Evolutionary conservation across 2,329 filamentous ascomycete species (phyloP), one percentile per base, ranked within the genome.

Genomic region (Ophiocordyceps camponoti-rufipedis): DNA sequence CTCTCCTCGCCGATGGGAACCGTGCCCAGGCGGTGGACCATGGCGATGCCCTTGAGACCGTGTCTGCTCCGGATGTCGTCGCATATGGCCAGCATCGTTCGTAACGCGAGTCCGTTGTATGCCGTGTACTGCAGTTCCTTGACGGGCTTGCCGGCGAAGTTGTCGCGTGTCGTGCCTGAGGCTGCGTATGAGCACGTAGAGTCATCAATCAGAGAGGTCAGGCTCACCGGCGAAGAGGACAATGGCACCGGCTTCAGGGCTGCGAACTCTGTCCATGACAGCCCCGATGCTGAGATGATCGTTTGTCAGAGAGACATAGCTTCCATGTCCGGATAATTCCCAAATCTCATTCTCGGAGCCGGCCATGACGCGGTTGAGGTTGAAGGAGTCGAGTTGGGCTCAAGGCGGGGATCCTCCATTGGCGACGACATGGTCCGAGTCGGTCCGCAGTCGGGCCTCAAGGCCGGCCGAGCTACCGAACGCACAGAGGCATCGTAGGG

Each of bases 1-100:
- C 85, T 94, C 65, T 95, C 88, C 62, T 95, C 85, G n/a, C 80
- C 82, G 46, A 96, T 80, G 3, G 85, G 85, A 14, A 95, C 89
- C 18, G 76, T 71, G 0, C 91, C 91, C 4, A 96, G 70, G 4
- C 89, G 76, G 64, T 96, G 91, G 13, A 83, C 70, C 60, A 96
- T 83, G 44, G 82, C 78, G 48, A 96, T 78, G 8, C 77, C 82
- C 35, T 75, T 73, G 16, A 94, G 72, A 1, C 61, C 64, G 58
- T 94, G 78, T 52, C 76, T 78, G 11, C 62, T 55, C 14, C 63
- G 61, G 4, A 88, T 62, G 4, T 67, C 60, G 6, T 67, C 63
- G 39, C 77, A 76, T 53, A 91, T 85, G 18, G 61, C 56, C 41
- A 78, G 65, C 65, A 91, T 78, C 1, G 80, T 81, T 35, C 71